phyloP scores from a whole-genome alignment of 306 rosid species.

The Cajanus cajan region DNA sequence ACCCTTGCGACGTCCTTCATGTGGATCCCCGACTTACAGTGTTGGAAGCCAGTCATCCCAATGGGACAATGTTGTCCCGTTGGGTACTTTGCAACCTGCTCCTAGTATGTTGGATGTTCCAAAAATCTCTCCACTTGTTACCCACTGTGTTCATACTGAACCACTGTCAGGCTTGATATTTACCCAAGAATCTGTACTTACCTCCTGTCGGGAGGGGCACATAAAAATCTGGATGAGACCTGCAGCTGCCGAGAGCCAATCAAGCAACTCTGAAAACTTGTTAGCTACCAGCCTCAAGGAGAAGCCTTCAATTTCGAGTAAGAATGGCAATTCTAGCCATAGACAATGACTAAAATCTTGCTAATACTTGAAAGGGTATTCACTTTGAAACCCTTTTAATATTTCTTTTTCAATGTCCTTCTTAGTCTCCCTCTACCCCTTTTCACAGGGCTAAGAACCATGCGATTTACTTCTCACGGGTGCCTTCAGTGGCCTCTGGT shows the following conservation, averaged over 20 bases:
- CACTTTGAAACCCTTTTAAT: background rate
- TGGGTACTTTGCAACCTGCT: conserved; percentile 86
- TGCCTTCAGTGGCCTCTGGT: background rate
- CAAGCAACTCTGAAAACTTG: conserved; percentile 51
- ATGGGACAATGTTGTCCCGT: conserved; percentile 77
- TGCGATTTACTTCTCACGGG: background rate
- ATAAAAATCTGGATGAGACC: conserved; percentile 88
- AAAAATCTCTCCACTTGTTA: conserved; percentile 75
- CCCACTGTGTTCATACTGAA: conserved; percentile 89
- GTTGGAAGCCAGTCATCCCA: conserved; percentile 93
- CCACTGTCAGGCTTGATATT: conserved; percentile 84
- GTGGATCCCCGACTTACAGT: conserved; percentile 90
- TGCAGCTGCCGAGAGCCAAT: conserved; percentile 55
- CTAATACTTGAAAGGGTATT: conserved; percentile 27
- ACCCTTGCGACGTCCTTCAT: conserved; percentile 84
- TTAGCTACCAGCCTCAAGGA: conserved; percentile 63
- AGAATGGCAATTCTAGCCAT: conserved; percentile 50
- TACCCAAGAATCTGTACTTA: conserved; percentile 81
- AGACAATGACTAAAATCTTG: conserved; percentile 51
- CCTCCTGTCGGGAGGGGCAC: conserved; percentile 94
- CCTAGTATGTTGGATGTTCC: conserved; percentile 90
- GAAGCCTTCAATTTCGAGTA: conserved; percentile 56
- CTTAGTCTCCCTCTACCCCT: background rate
- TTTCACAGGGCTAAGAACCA: background rate
- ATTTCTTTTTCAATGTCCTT: background rate